Evolutionary conservation across 2,329 filamentous ascomycete species (phyloP), one percentile per base, ranked within the genome.

Genomic region (Penicillium sp.): DNA sequence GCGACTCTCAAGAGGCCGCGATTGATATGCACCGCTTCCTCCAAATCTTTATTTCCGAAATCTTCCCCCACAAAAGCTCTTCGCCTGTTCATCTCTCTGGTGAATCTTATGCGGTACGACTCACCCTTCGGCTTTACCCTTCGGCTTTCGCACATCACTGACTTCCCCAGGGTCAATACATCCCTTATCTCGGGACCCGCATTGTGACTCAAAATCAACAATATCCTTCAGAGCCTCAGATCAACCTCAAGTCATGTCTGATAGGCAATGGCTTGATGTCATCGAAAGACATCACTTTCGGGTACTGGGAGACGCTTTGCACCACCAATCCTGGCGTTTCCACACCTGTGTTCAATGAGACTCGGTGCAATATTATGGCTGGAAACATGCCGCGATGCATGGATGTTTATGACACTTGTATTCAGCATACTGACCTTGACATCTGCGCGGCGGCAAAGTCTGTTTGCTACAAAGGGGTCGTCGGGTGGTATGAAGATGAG

Each of bases 11-110:
- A 32, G 72, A 74, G 1, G 76, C 74, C 11, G 77, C 78, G 1
- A 68, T 72, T 41, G 79, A 81, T 61, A 77, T 81, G 70, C 75
- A 80, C 59, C 63, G 73, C 34, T 81, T 81, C 56, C 65, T 81
- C 47, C 77, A 79, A 57, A 65, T 80, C 4, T 80, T 81, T 56
- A 70, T 77, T 18, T 70, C 67, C 13, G 70, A 77, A 14, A 71
- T 78, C 0, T 80, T 81, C 49, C 78, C 78, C 0, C 62, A 75
- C 8, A 62, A 75, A 16, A 58, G 61, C 29, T 49, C 70, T 0
- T 62, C 68, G 3, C 69, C 75, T 4, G 72, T 82, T 27, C 75
- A 79, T 41, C 74, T 81, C 27, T 75, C 78, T 0, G 79, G 78
- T 0, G 79, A 81, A 56, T 77, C 74, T 52, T 81, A 78, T 66